Conservation (phyloP, 2,329 filamentous ascomycete genomes). For the Dactylonectria macrodidyma region DNA sequence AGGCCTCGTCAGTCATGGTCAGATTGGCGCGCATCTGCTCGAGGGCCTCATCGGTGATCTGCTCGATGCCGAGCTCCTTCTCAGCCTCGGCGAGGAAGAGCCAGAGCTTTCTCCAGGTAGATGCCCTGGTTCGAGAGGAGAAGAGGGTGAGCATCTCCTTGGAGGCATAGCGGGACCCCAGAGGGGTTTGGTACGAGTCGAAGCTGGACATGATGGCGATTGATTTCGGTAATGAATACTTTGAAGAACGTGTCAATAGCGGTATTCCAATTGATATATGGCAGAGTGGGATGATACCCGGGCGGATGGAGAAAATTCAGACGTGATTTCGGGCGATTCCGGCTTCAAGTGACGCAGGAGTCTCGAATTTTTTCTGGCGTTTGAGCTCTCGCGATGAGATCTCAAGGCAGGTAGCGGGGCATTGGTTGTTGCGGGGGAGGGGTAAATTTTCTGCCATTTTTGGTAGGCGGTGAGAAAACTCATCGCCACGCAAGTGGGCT, state of each 20-base stretch:
- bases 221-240: neutral
- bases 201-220: conserved; percentile 13
- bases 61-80: conserved; percentile 81
- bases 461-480: neutral
- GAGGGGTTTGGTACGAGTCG: conserved; percentile 33
- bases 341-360: neutral
- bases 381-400: neutral
- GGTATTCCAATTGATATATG: neutral
- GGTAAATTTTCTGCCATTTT: neutral
- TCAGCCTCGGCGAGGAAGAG: conserved; percentile 86
- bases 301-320: conserved; percentile 10
- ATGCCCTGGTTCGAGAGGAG: conserved; percentile 27
- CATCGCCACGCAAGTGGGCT: neutral
- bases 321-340: neutral
- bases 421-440: conserved; percentile 2
- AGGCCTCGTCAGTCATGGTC: conserved; percentile 83
- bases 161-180: conserved; percentile 28
- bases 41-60: conserved; percentile 81
- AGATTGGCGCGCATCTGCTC: conserved; percentile 83
- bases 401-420: neutral
- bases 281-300: neutral
- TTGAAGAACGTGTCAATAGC: neutral
- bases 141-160: conserved; percentile 33
- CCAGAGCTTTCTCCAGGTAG: conserved; percentile 75
- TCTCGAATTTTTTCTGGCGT: neutral